A percentile compares a stretch with the other conserved stretches of the same genome.
Evolutionary conservation across 2,329 filamentous ascomycete species (phyloP).

Genomic region (Stachybotrys chlorohalonatus): DNA sequence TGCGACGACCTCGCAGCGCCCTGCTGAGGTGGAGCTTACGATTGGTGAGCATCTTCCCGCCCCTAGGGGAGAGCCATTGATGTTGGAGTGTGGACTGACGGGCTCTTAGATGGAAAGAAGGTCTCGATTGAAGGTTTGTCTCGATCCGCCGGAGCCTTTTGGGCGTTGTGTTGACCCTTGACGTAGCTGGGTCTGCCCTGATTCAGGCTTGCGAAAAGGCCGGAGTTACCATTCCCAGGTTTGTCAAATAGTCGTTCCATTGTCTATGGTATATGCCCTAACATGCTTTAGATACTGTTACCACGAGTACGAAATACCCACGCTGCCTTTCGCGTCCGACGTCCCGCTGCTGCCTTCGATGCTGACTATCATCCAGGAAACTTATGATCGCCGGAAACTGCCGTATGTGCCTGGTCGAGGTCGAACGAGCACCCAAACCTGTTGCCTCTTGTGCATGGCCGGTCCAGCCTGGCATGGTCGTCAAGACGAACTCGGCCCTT

Average conservation of each 20-base stretch:
- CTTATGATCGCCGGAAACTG: constrained; percentile 99
- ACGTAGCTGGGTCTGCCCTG: constrained; percentile 81
- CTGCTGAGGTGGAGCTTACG: constrained; percentile 93
- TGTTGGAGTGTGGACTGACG: constrained; percentile 19
- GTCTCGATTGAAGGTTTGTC: constrained; percentile 86
- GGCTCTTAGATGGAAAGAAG: constrained; percentile 78
- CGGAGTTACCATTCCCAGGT: constrained; percentile 80
- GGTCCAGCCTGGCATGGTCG: constrained; percentile 96
- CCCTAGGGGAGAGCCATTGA: constrained; percentile 18
- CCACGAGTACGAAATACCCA: constrained; percentile 65
- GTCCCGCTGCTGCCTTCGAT: constrained; percentile 4
- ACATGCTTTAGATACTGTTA: constrained; percentile 75
- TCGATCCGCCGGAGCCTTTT: constrained; percentile 7
- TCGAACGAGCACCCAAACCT: constrained; percentile 91
- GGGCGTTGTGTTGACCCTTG: constrained; percentile 24
- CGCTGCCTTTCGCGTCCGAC: constrained; percentile 15
- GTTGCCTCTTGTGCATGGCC: constrained; percentile 99
- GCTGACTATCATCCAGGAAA: constrained; percentile 57
- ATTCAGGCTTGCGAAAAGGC: constrained; percentile 99
- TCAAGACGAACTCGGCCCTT: constrained; percentile 94
- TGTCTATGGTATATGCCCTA: constrained; percentile 17
- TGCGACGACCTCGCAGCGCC: constrained; percentile 66
- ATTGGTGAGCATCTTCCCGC: constrained; percentile 52
- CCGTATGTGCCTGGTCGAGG: constrained; percentile 98
- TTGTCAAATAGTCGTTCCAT: constrained; percentile 17